Evolutionary conservation across 163 green algal genomes (phyloP), one percentile per base, ranked within the genome.

Genomic region (Chloroidium sp.): DNA sequence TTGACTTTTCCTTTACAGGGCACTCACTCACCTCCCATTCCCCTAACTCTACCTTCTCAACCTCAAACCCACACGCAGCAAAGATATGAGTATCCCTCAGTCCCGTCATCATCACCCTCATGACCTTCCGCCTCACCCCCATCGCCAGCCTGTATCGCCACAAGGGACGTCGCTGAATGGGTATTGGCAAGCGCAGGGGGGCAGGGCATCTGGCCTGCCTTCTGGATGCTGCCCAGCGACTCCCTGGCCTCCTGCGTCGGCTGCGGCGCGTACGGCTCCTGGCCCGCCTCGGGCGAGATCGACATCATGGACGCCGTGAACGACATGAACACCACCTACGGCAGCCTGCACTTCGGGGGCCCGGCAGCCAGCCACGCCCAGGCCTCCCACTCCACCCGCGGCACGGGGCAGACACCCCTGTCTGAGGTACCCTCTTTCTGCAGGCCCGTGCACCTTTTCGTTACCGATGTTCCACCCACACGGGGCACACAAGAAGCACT

Each of bases 251-350:
- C 10, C 10, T 72, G 60, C 61, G 2, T 4, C 4, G 60, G 79
- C 69, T 61, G 72, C 13, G 67, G 76, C 2, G 80, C 59, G 1
- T 85, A 84, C 59, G 82, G 85, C 61, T 10, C 10, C 1, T 89
- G 85, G 85, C 84, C 82, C n/a, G 74, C 61, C 8, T 84, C 79
- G 14, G 85, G 85, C 58, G 85, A 89, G 76, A 85, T 89, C 10
- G 85, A 89, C 69, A 83, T 89, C 3, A 80, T 89, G 82, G 85
- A 89, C 76, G 75, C 83, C 36, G 69, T 84, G 0, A 87, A 87
- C 61, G 75, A 61, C 69, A 62, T 78, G 13, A 36, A 13, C 59
- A 60, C 62, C 2, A 10, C 80, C 0, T 72, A 82, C 14, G 81
- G 86, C 57, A 88, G 86, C 1, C 36, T 87, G 4, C 86, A 90